Evolutionary conservation across 148 eudicot genomes (phyloP).

Genomic region (Amaranthus palmeri): DNA sequence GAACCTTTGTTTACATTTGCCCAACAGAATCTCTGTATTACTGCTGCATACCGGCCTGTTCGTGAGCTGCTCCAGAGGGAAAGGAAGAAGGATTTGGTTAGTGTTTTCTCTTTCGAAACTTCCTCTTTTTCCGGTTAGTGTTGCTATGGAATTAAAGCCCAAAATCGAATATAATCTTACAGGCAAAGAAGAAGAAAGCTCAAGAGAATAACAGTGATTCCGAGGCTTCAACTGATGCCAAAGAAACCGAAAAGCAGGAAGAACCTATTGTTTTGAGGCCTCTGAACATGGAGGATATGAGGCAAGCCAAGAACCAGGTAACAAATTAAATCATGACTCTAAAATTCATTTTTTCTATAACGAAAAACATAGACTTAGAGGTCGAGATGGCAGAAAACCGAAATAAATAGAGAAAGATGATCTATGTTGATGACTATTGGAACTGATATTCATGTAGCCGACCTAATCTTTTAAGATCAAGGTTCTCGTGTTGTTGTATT

Average conservation of each 20-base stretch:
- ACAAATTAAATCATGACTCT: not conserved
- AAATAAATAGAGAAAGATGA: too few species aligned
- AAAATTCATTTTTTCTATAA: not conserved
- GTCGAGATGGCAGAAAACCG: too few species aligned
- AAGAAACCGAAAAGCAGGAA: constrained; percentile 49
- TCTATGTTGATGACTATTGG: too few species aligned
- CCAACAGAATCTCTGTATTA: constrained; percentile 72
- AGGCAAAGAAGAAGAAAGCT: constrained; percentile 61
- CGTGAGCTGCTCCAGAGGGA: constrained; percentile 85
- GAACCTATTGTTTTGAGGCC: constrained; percentile 62
- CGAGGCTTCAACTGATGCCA: constrained; percentile 35
- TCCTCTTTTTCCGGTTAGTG: not conserved
- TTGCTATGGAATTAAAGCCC: not conserved
- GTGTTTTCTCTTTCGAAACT: not conserved
- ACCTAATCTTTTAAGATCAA: not conserved
- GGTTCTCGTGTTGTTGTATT: not conserved
- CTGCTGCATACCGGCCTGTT: constrained; percentile 94
- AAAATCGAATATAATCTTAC: constrained; percentile 9
- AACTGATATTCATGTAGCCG: too few species aligned
- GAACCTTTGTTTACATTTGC: constrained; percentile 13
- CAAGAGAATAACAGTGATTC: constrained; percentile 43
- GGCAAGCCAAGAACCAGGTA: constrained; percentile 92
- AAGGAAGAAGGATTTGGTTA: constrained; percentile 68
- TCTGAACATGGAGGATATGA: constrained; percentile 91
- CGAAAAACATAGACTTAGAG: too few species aligned